Evolutionary conservation across 164 flowering plant species (phyloP).

Genomic region (grape (Vitis vinifera)): DNA sequence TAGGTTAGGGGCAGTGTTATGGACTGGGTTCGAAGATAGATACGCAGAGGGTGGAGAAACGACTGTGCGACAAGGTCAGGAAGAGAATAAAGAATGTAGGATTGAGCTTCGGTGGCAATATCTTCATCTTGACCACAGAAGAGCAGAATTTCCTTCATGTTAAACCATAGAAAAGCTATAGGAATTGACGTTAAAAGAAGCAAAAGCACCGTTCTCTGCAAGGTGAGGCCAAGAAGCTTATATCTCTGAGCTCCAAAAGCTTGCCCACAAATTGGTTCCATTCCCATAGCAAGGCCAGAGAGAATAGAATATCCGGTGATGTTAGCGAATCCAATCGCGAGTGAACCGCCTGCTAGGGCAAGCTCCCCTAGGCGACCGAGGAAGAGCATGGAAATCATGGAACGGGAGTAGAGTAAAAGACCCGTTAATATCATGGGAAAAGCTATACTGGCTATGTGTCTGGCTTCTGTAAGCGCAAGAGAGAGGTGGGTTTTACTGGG

Average conservation of each 20-base stretch:
- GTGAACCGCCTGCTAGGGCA: constrained; percentile 65
- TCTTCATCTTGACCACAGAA: constrained; percentile 54
- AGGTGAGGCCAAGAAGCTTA: constrained; percentile 58
- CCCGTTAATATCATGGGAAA: constrained; percentile 72
- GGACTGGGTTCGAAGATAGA: constrained; percentile 70
- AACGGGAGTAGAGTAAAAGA: constrained; percentile 65
- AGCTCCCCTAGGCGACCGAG: constrained; percentile 76
- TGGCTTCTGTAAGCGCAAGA: constrained; percentile 39
- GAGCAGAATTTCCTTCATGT: constrained; percentile 52
- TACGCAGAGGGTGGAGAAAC: constrained; percentile 68
- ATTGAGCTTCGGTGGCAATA: constrained; percentile 55
- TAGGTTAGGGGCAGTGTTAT: constrained; percentile 64
- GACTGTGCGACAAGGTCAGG: constrained; percentile 69
- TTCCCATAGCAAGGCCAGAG: constrained; percentile 76
- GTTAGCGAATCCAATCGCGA: constrained; percentile 79
- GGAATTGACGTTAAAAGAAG: constrained; percentile 54
- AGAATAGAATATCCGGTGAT: constrained; percentile 84
- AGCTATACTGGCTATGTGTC: constrained; percentile 48
- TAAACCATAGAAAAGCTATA: constrained; percentile 56
- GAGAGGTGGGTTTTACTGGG: constrained; percentile 31
- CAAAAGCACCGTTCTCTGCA: constrained; percentile 57
- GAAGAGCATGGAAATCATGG: constrained; percentile 79
- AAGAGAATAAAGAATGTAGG: constrained; percentile 53
- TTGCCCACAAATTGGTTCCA: constrained; percentile 91
- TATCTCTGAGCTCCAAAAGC: constrained; percentile 69